Base-by-base conservation (phyloP, 1,284 basidiomycete species). In the Malassezia slooffiae region DNA sequence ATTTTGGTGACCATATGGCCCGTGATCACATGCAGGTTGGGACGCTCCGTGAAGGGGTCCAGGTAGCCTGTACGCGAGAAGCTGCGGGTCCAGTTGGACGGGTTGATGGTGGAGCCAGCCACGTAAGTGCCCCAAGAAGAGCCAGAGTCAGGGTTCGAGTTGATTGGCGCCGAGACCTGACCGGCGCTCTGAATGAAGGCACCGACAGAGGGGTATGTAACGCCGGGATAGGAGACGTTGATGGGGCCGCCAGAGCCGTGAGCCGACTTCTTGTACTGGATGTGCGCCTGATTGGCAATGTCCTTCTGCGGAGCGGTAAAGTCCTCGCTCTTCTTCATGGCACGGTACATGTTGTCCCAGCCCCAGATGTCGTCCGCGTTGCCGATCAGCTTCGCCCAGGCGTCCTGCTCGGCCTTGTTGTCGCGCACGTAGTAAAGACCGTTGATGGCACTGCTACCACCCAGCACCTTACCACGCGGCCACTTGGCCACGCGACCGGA, bases 31-130 rank as follows among this genome's bases (percentile, higher is more conserved):
- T 76, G 74, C 37, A 83, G 75, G 62, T 85, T 84, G 19, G 73
- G 36, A 34, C 79, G 74, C 10, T 76, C 72, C 4, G 75, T 73
- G 23, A 77, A 70, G 4, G 79, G 74, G 60, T 81, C 79, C 57
- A 83, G 77, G 72, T 84, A 84, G 1, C 76, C 81, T 1, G 77
- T 75, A 42, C 79, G 76, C 5, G 81, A 74, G 70, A 81, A 80
- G 7, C 79, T 81, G 29, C 82, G 76, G 1, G 78, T 78, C 74
- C 77, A 74, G 59, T 80, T 82, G 24, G 66, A 33, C 1, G 77
- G 76, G 70, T 82, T 80, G 67, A 84, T 78, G 24, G 76, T 74
- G 11, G 77, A 79, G 1, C 79, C 76, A 0, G 79, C 76, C 51
- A 83, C 72, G 58, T 75, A 80, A 0, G 73, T 72, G 34, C 79